Conservation (phyloP, 148 eudicot genomes). For the Pouteria glomerata region DNA sequence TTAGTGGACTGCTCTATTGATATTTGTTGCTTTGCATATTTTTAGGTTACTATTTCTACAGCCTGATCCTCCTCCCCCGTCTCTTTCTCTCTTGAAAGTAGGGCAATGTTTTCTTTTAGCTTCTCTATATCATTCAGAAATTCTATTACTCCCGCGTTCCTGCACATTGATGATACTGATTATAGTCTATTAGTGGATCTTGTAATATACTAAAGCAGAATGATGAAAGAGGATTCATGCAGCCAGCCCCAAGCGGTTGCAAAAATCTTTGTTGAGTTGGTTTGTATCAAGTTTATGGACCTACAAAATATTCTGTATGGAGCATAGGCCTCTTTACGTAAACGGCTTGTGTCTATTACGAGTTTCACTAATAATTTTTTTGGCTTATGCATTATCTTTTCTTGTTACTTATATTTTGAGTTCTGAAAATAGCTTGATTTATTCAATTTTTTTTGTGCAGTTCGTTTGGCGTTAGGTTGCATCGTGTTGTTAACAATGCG, state of each 20-base stretch:
- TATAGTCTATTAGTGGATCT: background rate
- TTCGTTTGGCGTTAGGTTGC: conserved; percentile 80
- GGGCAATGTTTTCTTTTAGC: background rate
- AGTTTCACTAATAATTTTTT: too few species aligned
- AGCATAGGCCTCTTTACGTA: conserved; percentile 1
- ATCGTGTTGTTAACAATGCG: conserved; percentile 62
- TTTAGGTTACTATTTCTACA: background rate
- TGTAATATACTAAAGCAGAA: background rate
- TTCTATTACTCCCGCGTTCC: background rate
- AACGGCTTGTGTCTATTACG: too few species aligned
- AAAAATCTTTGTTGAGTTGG: background rate
- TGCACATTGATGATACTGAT: background rate
- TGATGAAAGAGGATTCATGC: background rate
- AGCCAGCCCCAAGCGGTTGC: background rate
- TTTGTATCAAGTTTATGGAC: background rate
- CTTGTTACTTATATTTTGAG: background rate
- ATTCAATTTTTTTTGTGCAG: conserved; percentile 24
- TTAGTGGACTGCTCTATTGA: too few species aligned
- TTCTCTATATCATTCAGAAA: background rate
- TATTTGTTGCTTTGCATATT: too few species aligned
- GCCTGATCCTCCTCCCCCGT: background rate
- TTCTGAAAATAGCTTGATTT: background rate
- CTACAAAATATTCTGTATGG: background rate
- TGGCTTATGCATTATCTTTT: too few species aligned
- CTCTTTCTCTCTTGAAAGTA: too few species aligned